Evolutionary conservation across 768 basidiomycete genomes (phyloP).

Genomic region (Leucogyrophana mollusca): DNA sequence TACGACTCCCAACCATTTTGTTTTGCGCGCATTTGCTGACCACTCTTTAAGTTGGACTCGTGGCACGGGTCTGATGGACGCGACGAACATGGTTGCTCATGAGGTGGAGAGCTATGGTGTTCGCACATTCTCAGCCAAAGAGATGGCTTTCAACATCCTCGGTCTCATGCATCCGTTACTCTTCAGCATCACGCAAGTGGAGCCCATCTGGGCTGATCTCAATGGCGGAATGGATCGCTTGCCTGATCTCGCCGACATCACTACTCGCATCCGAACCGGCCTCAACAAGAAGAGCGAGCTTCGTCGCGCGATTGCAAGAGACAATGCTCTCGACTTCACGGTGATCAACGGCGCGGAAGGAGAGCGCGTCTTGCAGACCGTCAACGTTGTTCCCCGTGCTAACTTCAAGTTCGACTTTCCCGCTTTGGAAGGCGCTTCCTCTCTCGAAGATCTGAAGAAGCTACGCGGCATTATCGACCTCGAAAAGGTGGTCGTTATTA

Average conservation of each 20-base stretch:
- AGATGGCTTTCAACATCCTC: slow-evolving; percentile 99
- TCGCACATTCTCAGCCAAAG: slow-evolving; percentile 98
- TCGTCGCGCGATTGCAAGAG: slow-evolving; percentile 88
- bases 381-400: slow-evolving; percentile 92
- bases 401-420: slow-evolving; percentile 99
- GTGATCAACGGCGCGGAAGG: slow-evolving; percentile 86
- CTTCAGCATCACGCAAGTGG: slow-evolving; percentile 99
- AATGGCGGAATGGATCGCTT: slow-evolving; percentile 98
- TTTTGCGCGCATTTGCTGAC: background rate
- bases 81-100: slow-evolving; percentile 92
- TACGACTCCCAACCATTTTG: slow-evolving; percentile 34
- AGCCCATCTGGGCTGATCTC: slow-evolving; percentile 98
- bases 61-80: slow-evolving; percentile 95
- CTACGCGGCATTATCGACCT: slow-evolving; percentile 90
- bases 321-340: slow-evolving; percentile 96
- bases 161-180: slow-evolving; percentile 98
- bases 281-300: slow-evolving; percentile 88
- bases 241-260: slow-evolving; percentile 91
- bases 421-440: slow-evolving; percentile 65
- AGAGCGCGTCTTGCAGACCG: slow-evolving; percentile 88
- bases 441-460: slow-evolving; percentile 70
- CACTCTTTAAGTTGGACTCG: slow-evolving; percentile 91
- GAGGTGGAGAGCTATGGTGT: slow-evolving; percentile 92
- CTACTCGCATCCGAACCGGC: slow-evolving; percentile 76
- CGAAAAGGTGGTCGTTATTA: slow-evolving; percentile 94